A percentile compares a stretch with the other conserved stretches of the same genome.
Evolutionary conservation across 768 basidiomycete genomes (phyloP).

Genomic region (Suillus sp.): DNA sequence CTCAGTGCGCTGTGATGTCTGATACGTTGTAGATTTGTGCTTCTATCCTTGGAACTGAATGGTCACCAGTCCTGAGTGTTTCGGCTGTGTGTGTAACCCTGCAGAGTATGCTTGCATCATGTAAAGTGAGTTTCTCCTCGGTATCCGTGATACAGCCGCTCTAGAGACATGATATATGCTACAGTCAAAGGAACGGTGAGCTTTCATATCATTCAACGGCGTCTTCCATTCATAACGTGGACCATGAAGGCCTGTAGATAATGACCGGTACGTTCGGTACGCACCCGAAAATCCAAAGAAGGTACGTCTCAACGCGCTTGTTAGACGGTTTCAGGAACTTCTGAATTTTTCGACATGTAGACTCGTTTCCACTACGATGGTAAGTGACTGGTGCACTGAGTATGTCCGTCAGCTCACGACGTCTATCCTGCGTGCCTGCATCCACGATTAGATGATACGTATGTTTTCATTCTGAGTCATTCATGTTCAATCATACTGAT

Average conservation of each 20-base stretch:
- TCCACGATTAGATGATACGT: conserved; percentile 57
- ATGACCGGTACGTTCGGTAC: conserved; percentile 76
- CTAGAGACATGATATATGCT: conserved; percentile 2
- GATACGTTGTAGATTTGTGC: conserved; percentile 69
- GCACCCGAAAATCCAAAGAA: conserved; percentile 89
- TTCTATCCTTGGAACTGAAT: conserved; percentile 86
- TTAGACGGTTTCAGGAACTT: conserved; percentile 3
- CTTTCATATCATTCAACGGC: conserved; percentile 8
- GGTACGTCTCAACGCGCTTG: conserved; percentile 41
- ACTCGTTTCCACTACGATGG: conserved; percentile 84
- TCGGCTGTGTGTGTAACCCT: conserved; percentile 81
- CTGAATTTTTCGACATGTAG: conserved; percentile 39
- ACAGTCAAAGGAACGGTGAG: conserved; percentile 67
- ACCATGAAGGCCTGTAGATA: conserved; percentile 67
- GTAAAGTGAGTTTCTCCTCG: conserved; percentile 60
- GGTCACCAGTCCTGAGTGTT: conserved; percentile 88
- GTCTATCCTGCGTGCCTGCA: conserved; percentile 11
- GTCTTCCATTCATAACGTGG: conserved; percentile 11
- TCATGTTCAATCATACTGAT: conserved; percentile 1
- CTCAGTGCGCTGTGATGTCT: conserved; percentile 19
- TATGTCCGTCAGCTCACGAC: conserved; percentile 19
- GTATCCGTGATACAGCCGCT: neutral
- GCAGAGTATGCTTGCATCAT: conserved; percentile 91
- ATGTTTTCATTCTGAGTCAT: conserved; percentile 31
- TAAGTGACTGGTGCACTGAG: conserved; percentile 35